Evolutionary conservation across 2,329 filamentous ascomycete genomes (phyloP).

Genomic region (Aureobasidium vineae): DNA sequence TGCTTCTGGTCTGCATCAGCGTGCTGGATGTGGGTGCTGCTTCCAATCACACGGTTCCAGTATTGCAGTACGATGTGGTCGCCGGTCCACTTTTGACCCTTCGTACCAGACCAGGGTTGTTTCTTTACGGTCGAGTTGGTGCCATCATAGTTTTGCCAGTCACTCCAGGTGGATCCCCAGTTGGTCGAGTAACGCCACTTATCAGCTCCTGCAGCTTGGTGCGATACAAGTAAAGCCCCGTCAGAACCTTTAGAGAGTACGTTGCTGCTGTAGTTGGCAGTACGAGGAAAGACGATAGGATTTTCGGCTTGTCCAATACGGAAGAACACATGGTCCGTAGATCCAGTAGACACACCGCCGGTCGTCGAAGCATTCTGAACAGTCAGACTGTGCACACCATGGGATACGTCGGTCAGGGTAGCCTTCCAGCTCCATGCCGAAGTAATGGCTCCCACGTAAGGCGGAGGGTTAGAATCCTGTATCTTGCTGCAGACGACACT

Average conservation of each 20-base stretch:
- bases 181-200: slow-evolving; percentile 62
- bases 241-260: slow-evolving; percentile 48
- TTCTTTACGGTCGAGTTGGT: slow-evolving; percentile 50
- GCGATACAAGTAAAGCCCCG: slow-evolving; percentile 51
- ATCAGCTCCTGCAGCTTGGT: slow-evolving; percentile 61
- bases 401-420: slow-evolving; percentile 55
- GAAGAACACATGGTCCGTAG: slow-evolving; percentile 61
- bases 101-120: slow-evolving; percentile 58
- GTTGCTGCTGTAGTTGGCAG: slow-evolving; percentile 58
- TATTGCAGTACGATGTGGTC: slow-evolving; percentile 64
- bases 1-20: slow-evolving; percentile 49
- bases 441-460: slow-evolving; percentile 52
- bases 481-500: slow-evolving; percentile 50
- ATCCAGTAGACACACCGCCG: slow-evolving; percentile 48
- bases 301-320: slow-evolving; percentile 59
- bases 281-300: slow-evolving; percentile 57
- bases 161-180: slow-evolving; percentile 59
- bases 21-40: slow-evolving; percentile 60
- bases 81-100: slow-evolving; percentile 57
- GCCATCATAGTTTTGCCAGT: slow-evolving; percentile 58
- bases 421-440: slow-evolving; percentile 55
- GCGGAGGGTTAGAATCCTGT: slow-evolving; percentile 37
- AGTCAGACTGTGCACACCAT: slow-evolving; percentile 60
- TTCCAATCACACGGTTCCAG: slow-evolving; percentile 59
- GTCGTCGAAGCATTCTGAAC: slow-evolving; percentile 54